Conservation (phyloP, 2,329 filamentous ascomycete species). For the Penicillium sp. region DNA sequence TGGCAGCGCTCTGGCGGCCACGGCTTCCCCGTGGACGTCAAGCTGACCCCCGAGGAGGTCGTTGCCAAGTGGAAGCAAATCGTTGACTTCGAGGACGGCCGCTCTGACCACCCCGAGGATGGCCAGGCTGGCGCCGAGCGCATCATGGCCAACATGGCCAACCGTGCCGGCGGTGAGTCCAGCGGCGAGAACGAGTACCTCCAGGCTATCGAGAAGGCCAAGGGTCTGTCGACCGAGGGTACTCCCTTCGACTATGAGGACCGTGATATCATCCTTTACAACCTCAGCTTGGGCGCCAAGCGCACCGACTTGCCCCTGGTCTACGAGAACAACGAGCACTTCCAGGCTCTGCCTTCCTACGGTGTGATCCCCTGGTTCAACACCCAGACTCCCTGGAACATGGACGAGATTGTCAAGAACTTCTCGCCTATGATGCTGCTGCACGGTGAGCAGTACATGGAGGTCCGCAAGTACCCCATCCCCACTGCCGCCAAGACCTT, state of each 20-base stretch:
- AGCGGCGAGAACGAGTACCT: constrained; percentile 63
- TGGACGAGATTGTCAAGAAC: constrained; percentile 84
- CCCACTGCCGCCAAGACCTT: constrained; percentile 77
- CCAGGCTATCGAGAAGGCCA: constrained; percentile 71
- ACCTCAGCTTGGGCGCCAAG: constrained; percentile 90
- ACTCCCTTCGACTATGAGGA: constrained; percentile 82
- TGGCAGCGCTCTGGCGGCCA: constrained; percentile 92
- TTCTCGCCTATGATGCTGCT: constrained; percentile 98
- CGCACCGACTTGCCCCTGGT: constrained; percentile 81
- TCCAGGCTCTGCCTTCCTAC: constrained; percentile 92
- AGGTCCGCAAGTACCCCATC: constrained; percentile 87
- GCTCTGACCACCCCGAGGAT: constrained; percentile 82
- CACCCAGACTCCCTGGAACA: constrained; percentile 73
- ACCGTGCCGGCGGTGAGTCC: constrained; percentile 56
- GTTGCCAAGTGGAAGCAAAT: constrained; percentile 73
- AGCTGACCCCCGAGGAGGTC: constrained; percentile 81
- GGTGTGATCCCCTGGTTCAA: constrained; percentile 95
- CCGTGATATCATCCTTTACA: constrained; percentile 90
- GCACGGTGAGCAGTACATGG: constrained; percentile 97
- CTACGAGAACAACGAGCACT: constrained; percentile 86
- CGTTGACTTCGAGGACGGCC: constrained; percentile 80
- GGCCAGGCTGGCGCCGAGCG: constrained; percentile 73
- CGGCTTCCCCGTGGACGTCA: constrained; percentile 84
- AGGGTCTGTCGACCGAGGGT: constrained; percentile 67
- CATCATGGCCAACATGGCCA: constrained; percentile 81